Evolutionary conservation across 2,329 filamentous ascomycete species (phyloP).

Genomic region (Microthyrium microscopicum): DNA sequence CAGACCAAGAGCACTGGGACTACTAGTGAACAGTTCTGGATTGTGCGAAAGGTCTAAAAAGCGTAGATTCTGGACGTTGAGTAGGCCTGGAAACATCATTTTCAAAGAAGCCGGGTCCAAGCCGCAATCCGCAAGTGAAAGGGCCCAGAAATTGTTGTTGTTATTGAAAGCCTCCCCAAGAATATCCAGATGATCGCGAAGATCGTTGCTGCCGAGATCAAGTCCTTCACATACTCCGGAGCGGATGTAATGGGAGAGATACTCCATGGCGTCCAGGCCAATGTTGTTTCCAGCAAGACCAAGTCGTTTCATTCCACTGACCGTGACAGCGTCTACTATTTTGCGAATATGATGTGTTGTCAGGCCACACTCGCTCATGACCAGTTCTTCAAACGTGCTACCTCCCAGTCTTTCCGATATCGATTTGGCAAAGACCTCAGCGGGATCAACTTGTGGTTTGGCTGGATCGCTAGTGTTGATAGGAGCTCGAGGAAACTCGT

Average conservation of each 20-base stretch:
- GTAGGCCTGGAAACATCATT: conserved; percentile 57
- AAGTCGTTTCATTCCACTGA: conserved; percentile 60
- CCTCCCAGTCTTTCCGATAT: conserved; percentile 64
- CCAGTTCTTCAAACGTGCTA: conserved; percentile 61
- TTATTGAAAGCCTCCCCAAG: conserved; percentile 36
- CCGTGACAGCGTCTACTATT: conserved; percentile 67
- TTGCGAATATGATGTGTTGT: conserved; percentile 53
- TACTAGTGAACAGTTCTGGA: conserved; percentile 54
- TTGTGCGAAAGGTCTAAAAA: conserved; percentile 93
- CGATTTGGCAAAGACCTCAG: conserved; percentile 54
- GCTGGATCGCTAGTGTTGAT: conserved; percentile 11
- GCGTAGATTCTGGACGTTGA: conserved; percentile 53
- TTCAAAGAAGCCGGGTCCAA: conserved; percentile 56
- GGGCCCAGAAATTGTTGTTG: conserved; percentile 49
- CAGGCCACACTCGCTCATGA: conserved; percentile 64
- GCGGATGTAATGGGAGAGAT: conserved; percentile 61
- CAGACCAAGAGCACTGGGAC: conserved; percentile 56
- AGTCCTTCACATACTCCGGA: conserved; percentile 70
- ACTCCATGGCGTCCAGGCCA: conserved; percentile 53
- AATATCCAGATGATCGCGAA: conserved; percentile 28
- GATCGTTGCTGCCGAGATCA: conserved; percentile 74
- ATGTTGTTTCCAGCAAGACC: conserved; percentile 73
- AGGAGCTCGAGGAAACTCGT: conserved; percentile 49
- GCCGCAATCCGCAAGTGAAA: conserved; percentile 77
- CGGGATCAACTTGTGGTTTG: conserved; percentile 31